A percentile compares a stretch with the other conserved stretches of the same genome.
Evolutionary conservation across 768 basidiomycete genomes (phyloP).

Genomic region (Cystobasidium tubakii): DNA sequence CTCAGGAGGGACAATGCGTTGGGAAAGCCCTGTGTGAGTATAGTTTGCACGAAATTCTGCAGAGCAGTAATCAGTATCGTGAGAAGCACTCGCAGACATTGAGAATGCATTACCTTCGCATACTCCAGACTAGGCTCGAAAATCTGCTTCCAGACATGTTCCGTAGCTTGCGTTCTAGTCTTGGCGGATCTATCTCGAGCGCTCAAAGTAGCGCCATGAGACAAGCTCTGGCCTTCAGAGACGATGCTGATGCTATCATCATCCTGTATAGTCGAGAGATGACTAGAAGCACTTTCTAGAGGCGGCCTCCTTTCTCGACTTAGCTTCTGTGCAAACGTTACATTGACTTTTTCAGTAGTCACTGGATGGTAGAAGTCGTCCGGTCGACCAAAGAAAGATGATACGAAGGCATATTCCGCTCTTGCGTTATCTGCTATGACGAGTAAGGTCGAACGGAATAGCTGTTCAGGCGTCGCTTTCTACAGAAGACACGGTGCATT

Average conservation of each 20-base stretch:
- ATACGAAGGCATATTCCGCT: slow-evolving; percentile 81
- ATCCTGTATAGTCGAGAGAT: slow-evolving; percentile 19
- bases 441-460: slow-evolving; percentile 75
- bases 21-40: slow-evolving; percentile 64
- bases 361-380: slow-evolving; percentile 30
- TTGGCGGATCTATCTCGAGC: slow-evolving; percentile 53
- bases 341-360: background rate
- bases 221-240: slow-evolving; percentile 14
- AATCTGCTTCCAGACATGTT: slow-evolving; percentile 75
- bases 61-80: background rate
- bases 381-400: slow-evolving; percentile 65
- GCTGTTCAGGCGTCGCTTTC: slow-evolving; percentile 77
- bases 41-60: slow-evolving; percentile 64
- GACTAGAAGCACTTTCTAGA: slow-evolving; percentile 15
- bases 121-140: slow-evolving; percentile 87
- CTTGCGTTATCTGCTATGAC: slow-evolving; percentile 93
- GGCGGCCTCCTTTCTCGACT: background rate
- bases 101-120: slow-evolving; percentile 57
- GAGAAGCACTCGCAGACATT: background rate
- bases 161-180: slow-evolving; percentile 51
- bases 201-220: background rate
- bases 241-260: slow-evolving; percentile 16
- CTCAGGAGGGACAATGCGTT: slow-evolving; percentile 71
- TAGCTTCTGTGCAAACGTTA: background rate
- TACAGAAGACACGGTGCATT: slow-evolving; percentile 44